Percentiles rank a stretch among this genome's conserved stretches.
Conservation (phyloP, 2,329 filamentous ascomycete genomes). For the Xylariaceae sp. region DNA sequence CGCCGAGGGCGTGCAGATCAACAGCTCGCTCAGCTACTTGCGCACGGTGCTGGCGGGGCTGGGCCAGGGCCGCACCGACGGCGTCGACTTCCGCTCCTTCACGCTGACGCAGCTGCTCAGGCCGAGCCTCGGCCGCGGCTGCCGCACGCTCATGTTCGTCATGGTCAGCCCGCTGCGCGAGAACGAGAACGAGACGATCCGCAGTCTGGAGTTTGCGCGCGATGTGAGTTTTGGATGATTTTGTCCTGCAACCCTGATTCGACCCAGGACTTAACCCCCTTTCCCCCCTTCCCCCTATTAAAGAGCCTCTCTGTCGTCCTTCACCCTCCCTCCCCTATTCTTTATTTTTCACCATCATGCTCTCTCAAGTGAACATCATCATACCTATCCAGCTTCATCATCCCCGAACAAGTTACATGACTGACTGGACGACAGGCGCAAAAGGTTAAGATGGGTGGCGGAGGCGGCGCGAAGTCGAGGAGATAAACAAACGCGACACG, state of each 20-base stretch:
- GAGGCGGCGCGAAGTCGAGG: conserved; percentile 15
- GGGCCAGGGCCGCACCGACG: conserved; percentile 68
- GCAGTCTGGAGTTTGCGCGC: conserved; percentile 89
- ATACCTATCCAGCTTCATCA: too few species aligned
- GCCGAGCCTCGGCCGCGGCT: conserved; percentile 90
- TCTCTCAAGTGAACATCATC: too few species aligned
- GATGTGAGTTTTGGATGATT: conserved; percentile 70
- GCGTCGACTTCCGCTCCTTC: conserved; percentile 92
- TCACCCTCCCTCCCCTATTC: neutral
- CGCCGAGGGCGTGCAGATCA: conserved; percentile 95
- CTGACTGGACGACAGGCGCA: conserved; percentile 22
- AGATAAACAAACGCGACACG: conserved; percentile 8
- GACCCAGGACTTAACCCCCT: too few species aligned
- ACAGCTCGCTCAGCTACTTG: conserved; percentile 84
- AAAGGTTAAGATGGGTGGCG: conserved; percentile 24
- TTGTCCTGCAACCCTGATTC: neutral
- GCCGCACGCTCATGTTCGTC: conserved; percentile 98
- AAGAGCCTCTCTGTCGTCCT: too few species aligned
- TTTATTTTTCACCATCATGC: neutral
- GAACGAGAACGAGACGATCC: conserved; percentile 87
- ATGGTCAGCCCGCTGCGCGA: conserved; percentile 92
- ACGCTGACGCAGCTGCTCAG: conserved; percentile 94
- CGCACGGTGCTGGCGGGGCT: conserved; percentile 92
- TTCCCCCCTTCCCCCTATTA: too few species aligned
- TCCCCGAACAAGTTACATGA: too few species aligned